Evolutionary conservation across 331 rosid species (phyloP).

Genomic region (Rosa hybrid): DNA sequence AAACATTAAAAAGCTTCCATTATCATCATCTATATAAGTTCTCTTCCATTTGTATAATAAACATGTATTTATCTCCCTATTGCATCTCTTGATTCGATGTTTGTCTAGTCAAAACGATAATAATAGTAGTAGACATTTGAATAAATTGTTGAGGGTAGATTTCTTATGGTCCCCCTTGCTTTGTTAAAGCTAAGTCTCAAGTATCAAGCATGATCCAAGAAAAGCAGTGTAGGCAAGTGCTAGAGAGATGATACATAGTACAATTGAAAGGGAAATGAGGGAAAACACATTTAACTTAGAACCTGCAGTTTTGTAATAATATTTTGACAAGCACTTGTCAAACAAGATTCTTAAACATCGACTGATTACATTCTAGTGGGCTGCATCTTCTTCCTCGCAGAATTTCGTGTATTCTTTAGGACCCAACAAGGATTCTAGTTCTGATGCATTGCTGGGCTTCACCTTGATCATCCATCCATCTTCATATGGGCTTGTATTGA

Average conservation of each 20-base stretch:
- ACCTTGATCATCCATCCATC: slow-evolving; percentile 94
- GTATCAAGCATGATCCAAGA: not conserved
- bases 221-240: not conserved
- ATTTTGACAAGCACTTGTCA: slow-evolving; percentile 27
- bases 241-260: not conserved
- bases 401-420: slow-evolving; percentile 75
- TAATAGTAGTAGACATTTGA: not conserved
- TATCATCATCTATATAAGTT: not conserved
- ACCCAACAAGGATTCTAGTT: slow-evolving; percentile 66
- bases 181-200: not conserved
- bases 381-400: slow-evolving; percentile 89
- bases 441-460: slow-evolving; percentile 70
- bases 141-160: not conserved
- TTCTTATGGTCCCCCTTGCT: not conserved
- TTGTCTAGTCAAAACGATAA: not conserved
- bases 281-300: not conserved
- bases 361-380: slow-evolving; percentile 45
- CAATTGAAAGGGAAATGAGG: slow-evolving; percentile 17
- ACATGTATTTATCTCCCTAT: not conserved
- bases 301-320: slow-evolving; percentile 25
- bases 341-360: slow-evolving; percentile 27
- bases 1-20: slow-evolving; percentile 25
- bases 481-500: slow-evolving; percentile 80
- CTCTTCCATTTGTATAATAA: not conserved
- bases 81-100: not conserved